A percentile compares a stretch with the other conserved stretches of the same genome.
phyloP scores from a whole-genome alignment of 1,139 yeast genomes.

The Debaryomyces fabryi region DNA sequence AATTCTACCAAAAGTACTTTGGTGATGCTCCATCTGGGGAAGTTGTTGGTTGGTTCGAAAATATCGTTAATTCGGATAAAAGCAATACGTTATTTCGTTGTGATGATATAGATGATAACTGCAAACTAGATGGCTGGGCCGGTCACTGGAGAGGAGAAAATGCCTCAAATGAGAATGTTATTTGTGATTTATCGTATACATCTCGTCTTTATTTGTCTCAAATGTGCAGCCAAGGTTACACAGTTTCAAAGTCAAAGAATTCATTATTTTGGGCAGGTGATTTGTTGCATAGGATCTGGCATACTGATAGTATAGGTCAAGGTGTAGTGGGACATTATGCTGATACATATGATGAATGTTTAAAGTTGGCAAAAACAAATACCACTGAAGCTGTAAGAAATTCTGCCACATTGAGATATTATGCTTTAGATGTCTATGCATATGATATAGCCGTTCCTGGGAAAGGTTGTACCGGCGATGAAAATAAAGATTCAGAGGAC shows the following conservation, averaged over 20 bases:
- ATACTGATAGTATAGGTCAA: slow-evolving; percentile 22
- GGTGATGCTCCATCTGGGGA: slow-evolving; percentile 33
- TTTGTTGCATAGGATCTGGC: slow-evolving; percentile 29
- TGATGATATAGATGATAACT: slow-evolving; percentile 37
- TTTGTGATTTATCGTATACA: slow-evolving; percentile 24
- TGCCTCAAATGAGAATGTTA: slow-evolving; percentile 30
- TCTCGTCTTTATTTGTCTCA: slow-evolving; percentile 21
- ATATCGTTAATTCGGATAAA: slow-evolving; percentile 30
- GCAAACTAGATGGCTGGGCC: slow-evolving; percentile 34
- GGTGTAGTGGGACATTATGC: slow-evolving; percentile 23
- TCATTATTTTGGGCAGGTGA: slow-evolving; percentile 21
- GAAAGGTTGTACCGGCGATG: slow-evolving; percentile 20
- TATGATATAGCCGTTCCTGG: slow-evolving; percentile 26
- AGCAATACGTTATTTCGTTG: slow-evolving; percentile 31
- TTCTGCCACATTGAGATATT: slow-evolving; percentile 20
- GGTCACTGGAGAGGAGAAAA: slow-evolving; percentile 41
- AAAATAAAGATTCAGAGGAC: slow-evolving; percentile 3
- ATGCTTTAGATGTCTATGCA: slow-evolving; percentile 26
- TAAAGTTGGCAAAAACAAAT: slow-evolving; percentile 21
- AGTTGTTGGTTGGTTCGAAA: slow-evolving; percentile 35
- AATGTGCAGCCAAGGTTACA: slow-evolving; percentile 24
- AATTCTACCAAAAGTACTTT: slow-evolving; percentile 27
- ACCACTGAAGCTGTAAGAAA: slow-evolving; percentile 19
- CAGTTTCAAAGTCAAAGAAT: slow-evolving; percentile 18
- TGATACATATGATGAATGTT: slow-evolving; percentile 23